These are phyloP conservation scores for Sugiyamaella sp. DNA, from an alignment of 1,139 yeast species.

Conservation along the genomic window DNA sequence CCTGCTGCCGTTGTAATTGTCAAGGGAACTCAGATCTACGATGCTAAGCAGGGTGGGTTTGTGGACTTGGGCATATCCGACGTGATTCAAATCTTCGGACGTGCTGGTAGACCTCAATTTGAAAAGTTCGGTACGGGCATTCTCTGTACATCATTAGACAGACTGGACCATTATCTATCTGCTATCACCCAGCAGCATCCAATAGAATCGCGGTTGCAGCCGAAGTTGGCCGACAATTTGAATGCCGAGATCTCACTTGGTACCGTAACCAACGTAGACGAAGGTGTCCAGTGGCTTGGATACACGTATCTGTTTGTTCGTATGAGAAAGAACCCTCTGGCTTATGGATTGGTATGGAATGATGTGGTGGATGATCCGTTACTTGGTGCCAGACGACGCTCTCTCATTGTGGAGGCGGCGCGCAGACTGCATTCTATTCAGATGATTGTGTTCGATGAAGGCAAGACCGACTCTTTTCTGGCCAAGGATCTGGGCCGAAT, in stretches of 20 bases:
- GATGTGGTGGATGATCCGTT: slow-evolving; percentile 84
- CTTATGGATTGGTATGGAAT: slow-evolving; percentile 90
- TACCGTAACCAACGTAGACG: slow-evolving; percentile 91
- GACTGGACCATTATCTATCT: slow-evolving; percentile 82
- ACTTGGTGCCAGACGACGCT: slow-evolving; percentile 70
- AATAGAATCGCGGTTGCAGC: slow-evolving; percentile 81
- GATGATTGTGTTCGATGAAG: slow-evolving; percentile 90
- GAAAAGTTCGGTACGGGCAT: slow-evolving; percentile 93
- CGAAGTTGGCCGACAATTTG: slow-evolving; percentile 82
- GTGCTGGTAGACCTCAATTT: slow-evolving; percentile 99
- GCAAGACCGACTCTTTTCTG: slow-evolving; percentile 69
- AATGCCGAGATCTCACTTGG: slow-evolving; percentile 97
- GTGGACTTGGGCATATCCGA: slow-evolving; percentile 94
- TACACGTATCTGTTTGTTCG: slow-evolving; percentile 93
- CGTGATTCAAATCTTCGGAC: slow-evolving; percentile 96
- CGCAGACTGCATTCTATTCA: slow-evolving; percentile 78
- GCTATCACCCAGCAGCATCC: slow-evolving; percentile 94
- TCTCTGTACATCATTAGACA: slow-evolving; percentile 79
- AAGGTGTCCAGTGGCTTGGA: slow-evolving; percentile 95
- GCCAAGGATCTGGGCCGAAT: slow-evolving; percentile 91
- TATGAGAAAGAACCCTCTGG: slow-evolving; percentile 92
- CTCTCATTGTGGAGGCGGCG: slow-evolving; percentile 79
- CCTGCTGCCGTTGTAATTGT: slow-evolving; percentile 98
- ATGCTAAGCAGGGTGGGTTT: slow-evolving; percentile 92
- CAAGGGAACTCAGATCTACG: slow-evolving; percentile 95